Evolutionary conservation across 257 asterid species (phyloP), one percentile per base, ranked within the genome.

Genomic region (Fraxinus quadrangulata): DNA sequence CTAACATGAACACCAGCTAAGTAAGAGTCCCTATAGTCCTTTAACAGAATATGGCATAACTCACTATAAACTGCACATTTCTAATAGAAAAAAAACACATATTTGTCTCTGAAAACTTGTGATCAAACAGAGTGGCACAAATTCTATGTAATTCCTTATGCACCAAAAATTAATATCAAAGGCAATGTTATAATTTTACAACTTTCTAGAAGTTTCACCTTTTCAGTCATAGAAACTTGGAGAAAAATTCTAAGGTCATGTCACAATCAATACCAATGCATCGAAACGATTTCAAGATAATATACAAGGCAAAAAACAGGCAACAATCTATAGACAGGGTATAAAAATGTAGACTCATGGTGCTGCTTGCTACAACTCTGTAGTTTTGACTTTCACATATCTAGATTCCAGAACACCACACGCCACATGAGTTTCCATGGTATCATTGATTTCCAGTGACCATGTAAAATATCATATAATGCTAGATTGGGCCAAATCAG

Each of bases 371-470:
- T 16, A 54, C 65, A 17, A 54, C 24, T 54, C 9, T 6, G 10
- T 54, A 54, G 24, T n/a, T 54, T 49, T 54, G 65, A 54, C 65
- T 54, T 54, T n/a, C 65, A 1, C 23, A 6, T 5, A 1, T 54
- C 65, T 54, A 54, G 65, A 54, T 54, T 54, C 65, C 54, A 59
- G 67, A 28, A 45, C 45, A 73, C 67, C 14, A 47, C 26, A 72
- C 4, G 8, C 28, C 21, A 69, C 6, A 31, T 14, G 56, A 47
- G 56, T 54, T n/a, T 54, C 65, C 23, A 54, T n/a, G 40, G 40
- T 16, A 71, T 39, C 28, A 12, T n/a, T 39, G 49, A 68, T 70
- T 70, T 70, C 13, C 28, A 8, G 26, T 70, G 56, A 70, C 49
- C 47, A 11, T 34, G 45, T 72, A 6, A 34, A 70, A 7, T n/a